Conservation (phyloP, 352 stramenopile species). For the Phytopythium mirpurense region DNA sequence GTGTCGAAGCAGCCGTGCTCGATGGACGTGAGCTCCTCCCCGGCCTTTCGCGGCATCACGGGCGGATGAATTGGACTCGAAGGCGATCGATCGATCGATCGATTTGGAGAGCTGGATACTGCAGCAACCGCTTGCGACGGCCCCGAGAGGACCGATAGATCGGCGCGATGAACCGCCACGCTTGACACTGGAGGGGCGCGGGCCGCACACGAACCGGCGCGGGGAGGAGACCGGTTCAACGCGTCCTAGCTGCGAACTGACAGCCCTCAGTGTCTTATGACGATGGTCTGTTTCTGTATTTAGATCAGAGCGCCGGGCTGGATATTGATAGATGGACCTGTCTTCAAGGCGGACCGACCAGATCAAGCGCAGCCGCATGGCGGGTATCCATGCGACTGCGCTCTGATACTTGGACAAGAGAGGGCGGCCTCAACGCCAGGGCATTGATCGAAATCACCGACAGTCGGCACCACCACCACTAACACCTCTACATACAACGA, state of each 20-base stretch:
- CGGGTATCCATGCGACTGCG: not conserved
- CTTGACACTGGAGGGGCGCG: not conserved
- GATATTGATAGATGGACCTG: not conserved
- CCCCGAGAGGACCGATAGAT: not conserved
- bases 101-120: not conserved
- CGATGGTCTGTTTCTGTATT: too few species aligned
- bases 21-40: constrained; percentile 57
- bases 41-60: constrained; percentile 13
- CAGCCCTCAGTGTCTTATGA: not conserved
- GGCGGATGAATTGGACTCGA: too few species aligned
- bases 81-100: too few species aligned
- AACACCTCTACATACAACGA: too few species aligned
- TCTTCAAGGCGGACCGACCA: not conserved
- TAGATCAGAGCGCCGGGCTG: not conserved
- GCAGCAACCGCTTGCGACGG: not conserved
- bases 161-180: not conserved
- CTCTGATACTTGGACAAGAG: not conserved
- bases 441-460: constrained; percentile 1
- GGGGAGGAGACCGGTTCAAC: not conserved
- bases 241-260: not conserved
- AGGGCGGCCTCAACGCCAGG: not conserved
- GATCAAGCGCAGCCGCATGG: not conserved
- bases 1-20: constrained; percentile 77
- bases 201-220: not conserved
- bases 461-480: not conserved